phyloP scores from a whole-genome alignment of 2,329 filamentous ascomycete genomes.

The Diaporthe helianthi region DNA sequence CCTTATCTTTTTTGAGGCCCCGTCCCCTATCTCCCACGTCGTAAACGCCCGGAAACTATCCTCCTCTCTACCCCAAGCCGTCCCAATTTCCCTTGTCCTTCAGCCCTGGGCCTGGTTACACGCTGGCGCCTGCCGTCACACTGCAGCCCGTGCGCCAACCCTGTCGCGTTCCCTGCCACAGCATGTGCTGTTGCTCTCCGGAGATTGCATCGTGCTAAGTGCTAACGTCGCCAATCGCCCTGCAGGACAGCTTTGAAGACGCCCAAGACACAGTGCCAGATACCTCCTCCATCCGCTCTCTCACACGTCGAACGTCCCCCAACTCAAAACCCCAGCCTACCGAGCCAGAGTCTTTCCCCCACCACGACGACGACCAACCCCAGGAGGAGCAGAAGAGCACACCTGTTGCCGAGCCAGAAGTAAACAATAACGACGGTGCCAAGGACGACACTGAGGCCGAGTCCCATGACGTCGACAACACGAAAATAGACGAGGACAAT shows the following conservation, averaged over 20 bases:
- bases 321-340: slow-evolving; percentile 44
- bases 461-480: slow-evolving; percentile 38
- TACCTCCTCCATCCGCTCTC: slow-evolving; percentile 67
- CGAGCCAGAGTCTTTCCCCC: slow-evolving; percentile 37
- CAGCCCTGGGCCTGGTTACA: slow-evolving; percentile 29
- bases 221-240: slow-evolving; percentile 15
- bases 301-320: slow-evolving; percentile 59
- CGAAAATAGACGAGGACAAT: slow-evolving; percentile 34
- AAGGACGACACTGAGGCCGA: slow-evolving; percentile 44
- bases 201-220: slow-evolving; percentile 29
- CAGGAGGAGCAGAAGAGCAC: slow-evolving; percentile 31
- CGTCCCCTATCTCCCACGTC: slow-evolving; percentile 1
- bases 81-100: slow-evolving; percentile 12
- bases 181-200: not conserved
- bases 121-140: slow-evolving; percentile 28
- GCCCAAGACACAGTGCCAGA: slow-evolving; percentile 72
- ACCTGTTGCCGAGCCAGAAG: slow-evolving; percentile 33
- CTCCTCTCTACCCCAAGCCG: slow-evolving; percentile 18
- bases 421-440: slow-evolving; percentile 43
- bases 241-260: slow-evolving; percentile 83
- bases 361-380: slow-evolving; percentile 37
- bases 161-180: slow-evolving; percentile 11
- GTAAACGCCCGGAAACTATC: not conserved
- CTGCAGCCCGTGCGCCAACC: slow-evolving; percentile 20
- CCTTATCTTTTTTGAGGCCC: slow-evolving; percentile 8